Percentiles rank a stretch among this genome's conserved stretches.
Conservation (phyloP, 176 grass and related monocot genomes). For the Aegilops bicornis region DNA sequence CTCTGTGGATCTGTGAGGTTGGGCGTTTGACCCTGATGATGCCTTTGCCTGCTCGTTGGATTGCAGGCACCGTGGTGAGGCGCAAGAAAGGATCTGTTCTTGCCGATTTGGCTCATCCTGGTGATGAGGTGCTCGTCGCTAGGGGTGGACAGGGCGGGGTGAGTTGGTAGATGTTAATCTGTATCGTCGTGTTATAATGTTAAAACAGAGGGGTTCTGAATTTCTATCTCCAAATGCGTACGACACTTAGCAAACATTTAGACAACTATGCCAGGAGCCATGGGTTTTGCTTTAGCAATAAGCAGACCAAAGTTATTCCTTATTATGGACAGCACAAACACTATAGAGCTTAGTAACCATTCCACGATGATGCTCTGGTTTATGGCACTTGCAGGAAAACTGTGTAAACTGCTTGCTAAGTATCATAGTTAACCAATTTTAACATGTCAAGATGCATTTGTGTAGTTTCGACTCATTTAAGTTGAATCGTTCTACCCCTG, state of each 20-base stretch:
- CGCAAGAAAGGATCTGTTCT: constrained; percentile 81
- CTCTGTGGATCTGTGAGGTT: neutral
- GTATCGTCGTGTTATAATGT: neutral
- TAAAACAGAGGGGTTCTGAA: neutral
- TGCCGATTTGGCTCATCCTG: constrained; percentile 80
- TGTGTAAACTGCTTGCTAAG: neutral
- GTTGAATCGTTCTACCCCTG: neutral
- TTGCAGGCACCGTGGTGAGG: constrained; percentile 85
- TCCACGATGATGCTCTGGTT: neutral
- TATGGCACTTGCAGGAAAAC: neutral
- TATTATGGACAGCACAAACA: neutral
- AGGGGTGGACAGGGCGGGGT: constrained; percentile 95
- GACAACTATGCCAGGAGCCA: neutral
- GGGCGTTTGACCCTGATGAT: neutral
- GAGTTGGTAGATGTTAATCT: constrained; percentile 31
- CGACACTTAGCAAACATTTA: neutral
- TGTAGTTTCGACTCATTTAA: neutral
- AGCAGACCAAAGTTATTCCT: neutral
- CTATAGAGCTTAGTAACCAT: neutral
- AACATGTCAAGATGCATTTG: neutral
- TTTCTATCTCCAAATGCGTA: neutral
- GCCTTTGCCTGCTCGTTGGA: neutral
- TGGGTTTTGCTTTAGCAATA: neutral
- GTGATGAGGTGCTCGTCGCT: constrained; percentile 87
- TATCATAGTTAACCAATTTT: neutral